phyloP scores from a whole-genome alignment of 352 stramenopile species.

The Thraustotheca clavata region DNA sequence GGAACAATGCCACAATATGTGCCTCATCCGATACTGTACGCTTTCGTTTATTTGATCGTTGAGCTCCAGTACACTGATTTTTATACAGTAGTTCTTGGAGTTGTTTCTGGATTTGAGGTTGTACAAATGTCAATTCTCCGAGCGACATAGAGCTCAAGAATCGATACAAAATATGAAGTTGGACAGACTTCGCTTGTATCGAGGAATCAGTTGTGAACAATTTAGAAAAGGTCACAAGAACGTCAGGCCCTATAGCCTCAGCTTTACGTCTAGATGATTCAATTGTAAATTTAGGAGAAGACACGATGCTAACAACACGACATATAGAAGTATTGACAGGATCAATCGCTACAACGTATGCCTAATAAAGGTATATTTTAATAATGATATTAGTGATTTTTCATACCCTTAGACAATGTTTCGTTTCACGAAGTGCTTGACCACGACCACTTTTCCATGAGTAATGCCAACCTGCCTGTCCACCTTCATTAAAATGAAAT shows the following conservation, averaged over 20 bases:
- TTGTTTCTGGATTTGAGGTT: conserved; percentile 1
- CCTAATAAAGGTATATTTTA: background rate
- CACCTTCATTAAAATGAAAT: conserved; percentile 3
- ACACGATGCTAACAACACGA: background rate
- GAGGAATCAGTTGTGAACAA: background rate
- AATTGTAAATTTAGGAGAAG: background rate
- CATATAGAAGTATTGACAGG: background rate
- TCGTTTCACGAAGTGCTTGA: background rate
- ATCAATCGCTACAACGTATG: background rate
- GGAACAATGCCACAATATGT: background rate
- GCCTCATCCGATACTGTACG: background rate
- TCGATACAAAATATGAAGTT: background rate
- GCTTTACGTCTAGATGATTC: background rate
- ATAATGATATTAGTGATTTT: background rate
- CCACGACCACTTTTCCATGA: background rate
- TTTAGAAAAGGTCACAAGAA: background rate
- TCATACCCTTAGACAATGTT: background rate
- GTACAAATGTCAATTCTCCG: background rate
- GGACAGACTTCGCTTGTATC: background rate
- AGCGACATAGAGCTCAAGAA: background rate
- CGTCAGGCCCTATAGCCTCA: background rate
- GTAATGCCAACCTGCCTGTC: background rate
- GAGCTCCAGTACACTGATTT: background rate
- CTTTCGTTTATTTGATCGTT: background rate
- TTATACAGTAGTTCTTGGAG: background rate